These are phyloP conservation scores for Lantana camara DNA, from an alignment of 257 asterid species.

Conservation along the genomic window DNA sequence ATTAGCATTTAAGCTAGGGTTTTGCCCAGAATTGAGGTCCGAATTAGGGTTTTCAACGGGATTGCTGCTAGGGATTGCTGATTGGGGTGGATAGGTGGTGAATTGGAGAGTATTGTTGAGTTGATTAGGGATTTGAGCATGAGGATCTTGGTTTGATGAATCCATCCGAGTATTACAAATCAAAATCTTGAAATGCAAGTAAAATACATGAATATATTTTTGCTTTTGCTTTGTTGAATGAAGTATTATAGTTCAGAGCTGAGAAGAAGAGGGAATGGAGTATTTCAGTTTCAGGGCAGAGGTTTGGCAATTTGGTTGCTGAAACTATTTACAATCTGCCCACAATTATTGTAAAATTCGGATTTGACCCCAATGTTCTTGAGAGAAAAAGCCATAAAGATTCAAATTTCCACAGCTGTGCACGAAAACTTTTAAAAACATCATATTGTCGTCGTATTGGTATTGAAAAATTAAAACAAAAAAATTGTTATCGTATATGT, in stretches of 20 bases:
- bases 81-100: constrained; percentile 45
- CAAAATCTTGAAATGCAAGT: constrained; percentile 19
- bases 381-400: background rate
- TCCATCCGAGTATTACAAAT: constrained; percentile 47
- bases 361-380: background rate
- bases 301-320: background rate
- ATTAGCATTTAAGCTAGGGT: constrained; percentile 31
- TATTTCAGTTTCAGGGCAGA: background rate
- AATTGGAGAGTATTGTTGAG: constrained; percentile 53
- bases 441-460: too few species aligned
- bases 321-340: constrained; percentile 1
- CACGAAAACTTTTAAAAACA: background rate
- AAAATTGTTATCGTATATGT: too few species aligned
- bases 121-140: constrained; percentile 43
- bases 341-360: background rate
- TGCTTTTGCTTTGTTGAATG: background rate
- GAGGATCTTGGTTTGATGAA: constrained; percentile 43
- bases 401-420: too few species aligned
- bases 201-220: too few species aligned
- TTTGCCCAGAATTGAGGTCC: constrained; percentile 32
- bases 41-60: constrained; percentile 33
- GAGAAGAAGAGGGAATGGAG: background rate
- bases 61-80: constrained; percentile 33
- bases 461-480: too few species aligned
- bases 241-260: background rate